Percentiles rank a stretch among this genome's conserved stretches.
Conservation (phyloP, 805 yeast species). For the Debaryomyces castellii region DNA sequence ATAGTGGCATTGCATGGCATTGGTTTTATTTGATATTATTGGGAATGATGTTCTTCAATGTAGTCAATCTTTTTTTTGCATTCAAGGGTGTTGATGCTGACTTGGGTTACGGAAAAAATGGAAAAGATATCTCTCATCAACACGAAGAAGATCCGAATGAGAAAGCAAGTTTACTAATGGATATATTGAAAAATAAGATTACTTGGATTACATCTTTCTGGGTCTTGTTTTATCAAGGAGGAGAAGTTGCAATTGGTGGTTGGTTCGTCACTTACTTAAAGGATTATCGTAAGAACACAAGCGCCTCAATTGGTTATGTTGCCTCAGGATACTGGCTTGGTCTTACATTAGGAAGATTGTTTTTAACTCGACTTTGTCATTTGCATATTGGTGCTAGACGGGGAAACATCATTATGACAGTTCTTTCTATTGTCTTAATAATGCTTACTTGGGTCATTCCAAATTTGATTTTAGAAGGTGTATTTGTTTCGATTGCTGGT, state of each 20-base stretch:
- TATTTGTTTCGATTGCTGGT: constrained; percentile 52
- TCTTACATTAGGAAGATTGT: constrained; percentile 59
- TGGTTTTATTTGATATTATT: constrained; percentile 18
- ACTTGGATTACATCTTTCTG: constrained; percentile 53
- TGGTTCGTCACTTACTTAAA: constrained; percentile 71
- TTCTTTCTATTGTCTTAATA: constrained; percentile 37
- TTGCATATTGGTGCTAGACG: constrained; percentile 44
- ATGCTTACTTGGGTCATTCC: constrained; percentile 51
- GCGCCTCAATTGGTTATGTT: constrained; percentile 54
- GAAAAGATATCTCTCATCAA: not conserved
- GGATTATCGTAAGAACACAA: constrained; percentile 50
- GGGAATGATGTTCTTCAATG: constrained; percentile 14
- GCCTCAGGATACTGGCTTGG: constrained; percentile 77
- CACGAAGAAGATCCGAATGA: not conserved
- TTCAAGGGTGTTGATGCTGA: constrained; percentile 19
- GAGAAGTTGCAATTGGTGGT: constrained; percentile 67
- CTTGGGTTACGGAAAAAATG: constrained; percentile 11
- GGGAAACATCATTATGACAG: constrained; percentile 35
- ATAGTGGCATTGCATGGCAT: constrained; percentile 21
- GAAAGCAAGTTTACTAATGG: constrained; percentile 17
- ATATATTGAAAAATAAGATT: constrained; percentile 37
- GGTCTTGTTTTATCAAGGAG: constrained; percentile 65
- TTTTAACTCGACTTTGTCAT: constrained; percentile 43
- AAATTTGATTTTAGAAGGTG: constrained; percentile 43
- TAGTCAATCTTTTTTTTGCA: constrained; percentile 10